A percentile compares a stretch with the other conserved stretches of the same genome.
phyloP scores from a whole-genome alignment of 2,329 filamentous ascomycete species.

The Talaromyces verruculosus region DNA sequence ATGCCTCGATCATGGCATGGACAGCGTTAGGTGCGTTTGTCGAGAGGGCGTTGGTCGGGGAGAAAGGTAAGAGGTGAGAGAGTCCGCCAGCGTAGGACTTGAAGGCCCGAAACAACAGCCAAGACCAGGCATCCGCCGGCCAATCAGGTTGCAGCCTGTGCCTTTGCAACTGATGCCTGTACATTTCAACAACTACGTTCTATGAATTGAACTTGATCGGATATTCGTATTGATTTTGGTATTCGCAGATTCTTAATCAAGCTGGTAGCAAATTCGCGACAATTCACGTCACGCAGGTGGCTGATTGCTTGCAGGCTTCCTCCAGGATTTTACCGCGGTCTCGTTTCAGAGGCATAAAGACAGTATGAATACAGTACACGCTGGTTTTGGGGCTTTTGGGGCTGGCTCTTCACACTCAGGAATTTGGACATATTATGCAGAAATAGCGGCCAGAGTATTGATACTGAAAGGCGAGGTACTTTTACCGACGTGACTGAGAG shows the following conservation, averaged over 20 bases:
- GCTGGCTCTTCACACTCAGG: background rate
- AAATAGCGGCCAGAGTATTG: background rate
- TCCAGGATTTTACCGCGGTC: background rate
- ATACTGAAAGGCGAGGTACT: background rate
- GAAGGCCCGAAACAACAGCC: constrained; percentile 2
- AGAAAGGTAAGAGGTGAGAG: background rate
- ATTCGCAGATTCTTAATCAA: background rate
- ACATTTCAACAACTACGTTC: background rate
- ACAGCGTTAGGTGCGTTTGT: constrained; percentile 22
- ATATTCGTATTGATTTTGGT: background rate
- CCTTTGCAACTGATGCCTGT: background rate
- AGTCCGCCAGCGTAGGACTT: background rate
- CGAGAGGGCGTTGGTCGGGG: constrained; percentile 5
- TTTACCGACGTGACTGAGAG: background rate
- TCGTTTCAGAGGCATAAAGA: background rate
- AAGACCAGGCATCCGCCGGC: constrained; percentile 5
- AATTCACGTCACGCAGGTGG: background rate
- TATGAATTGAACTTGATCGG: background rate
- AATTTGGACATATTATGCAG: too few relatives aligned
- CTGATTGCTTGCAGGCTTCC: background rate
- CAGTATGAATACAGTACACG: background rate
- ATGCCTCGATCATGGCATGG: constrained; percentile 23
- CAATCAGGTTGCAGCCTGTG: constrained; percentile 4
- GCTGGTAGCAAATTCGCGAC: background rate
- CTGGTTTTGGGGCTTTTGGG: background rate